These are phyloP conservation scores for Orbilia ellipsospora DNA, from an alignment of 2,329 filamentous ascomycete species.

Conservation along the genomic window DNA sequence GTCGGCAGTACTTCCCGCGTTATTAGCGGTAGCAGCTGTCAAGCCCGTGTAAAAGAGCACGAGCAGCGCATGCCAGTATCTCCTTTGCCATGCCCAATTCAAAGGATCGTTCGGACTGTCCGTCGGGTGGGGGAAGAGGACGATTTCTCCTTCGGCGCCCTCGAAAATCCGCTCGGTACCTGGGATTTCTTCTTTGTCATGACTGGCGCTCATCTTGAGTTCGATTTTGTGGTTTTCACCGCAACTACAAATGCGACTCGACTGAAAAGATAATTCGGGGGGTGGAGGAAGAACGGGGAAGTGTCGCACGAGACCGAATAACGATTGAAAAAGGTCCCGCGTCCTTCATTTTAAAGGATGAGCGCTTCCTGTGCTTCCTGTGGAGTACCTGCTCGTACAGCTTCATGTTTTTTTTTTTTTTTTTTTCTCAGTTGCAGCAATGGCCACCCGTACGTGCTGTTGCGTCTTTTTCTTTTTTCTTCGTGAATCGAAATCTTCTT, in stretches of 20 bases:
- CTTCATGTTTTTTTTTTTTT: not conserved
- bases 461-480: constrained; percentile 6
- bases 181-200: constrained; percentile 57
- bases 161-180: constrained; percentile 60
- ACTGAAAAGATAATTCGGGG: not conserved
- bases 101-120: constrained; percentile 68
- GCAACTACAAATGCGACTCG: constrained; percentile 29
- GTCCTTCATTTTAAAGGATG: constrained; percentile 38
- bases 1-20: constrained; percentile 67
- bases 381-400: constrained; percentile 2
- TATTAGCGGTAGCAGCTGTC: constrained; percentile 70
- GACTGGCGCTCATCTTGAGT: constrained; percentile 56
- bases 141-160: constrained; percentile 63
- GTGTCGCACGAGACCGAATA: not conserved
- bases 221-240: constrained; percentile 57
- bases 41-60: constrained; percentile 69
- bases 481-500: constrained; percentile 4
- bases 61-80: constrained; percentile 67
- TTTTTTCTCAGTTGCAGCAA: constrained; percentile 6
- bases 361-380: not conserved
- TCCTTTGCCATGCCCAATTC: constrained; percentile 66
- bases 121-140: constrained; percentile 69
- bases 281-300: not conserved
- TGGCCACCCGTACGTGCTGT: not conserved
- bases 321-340: not conserved